These are phyloP conservation scores for Hyphopichia buzzinii DNA, from an alignment of 1,139 yeast genomes.

Conservation along the genomic window DNA sequence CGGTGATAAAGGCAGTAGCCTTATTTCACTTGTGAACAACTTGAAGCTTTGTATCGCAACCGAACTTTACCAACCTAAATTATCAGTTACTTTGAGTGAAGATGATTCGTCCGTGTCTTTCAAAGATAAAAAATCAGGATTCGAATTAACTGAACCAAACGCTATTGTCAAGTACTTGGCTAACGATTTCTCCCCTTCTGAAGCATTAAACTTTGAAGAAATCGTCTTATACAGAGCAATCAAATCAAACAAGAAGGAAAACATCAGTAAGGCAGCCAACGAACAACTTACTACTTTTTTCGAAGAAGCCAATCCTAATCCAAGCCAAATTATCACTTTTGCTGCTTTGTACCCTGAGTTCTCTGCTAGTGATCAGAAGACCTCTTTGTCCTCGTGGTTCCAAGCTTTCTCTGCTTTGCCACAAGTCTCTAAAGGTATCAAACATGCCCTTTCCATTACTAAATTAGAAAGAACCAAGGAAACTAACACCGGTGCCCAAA, in stretches of 20 bases:
- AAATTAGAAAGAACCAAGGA: constrained; percentile 46
- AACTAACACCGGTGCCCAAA: constrained; percentile 56
- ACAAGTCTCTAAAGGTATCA: constrained; percentile 37
- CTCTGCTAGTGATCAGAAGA: constrained; percentile 13
- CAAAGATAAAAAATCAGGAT: constrained; percentile 31
- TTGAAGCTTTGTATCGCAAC: constrained; percentile 61
- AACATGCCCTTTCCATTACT: constrained; percentile 37
- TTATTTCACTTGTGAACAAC: constrained; percentile 50
- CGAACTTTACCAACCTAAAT: constrained; percentile 29
- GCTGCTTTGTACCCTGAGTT: constrained; percentile 40
- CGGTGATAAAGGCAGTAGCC: constrained; percentile 39
- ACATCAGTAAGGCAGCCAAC: constrained; percentile 12
- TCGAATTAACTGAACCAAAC: constrained; percentile 71
- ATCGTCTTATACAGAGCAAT: constrained; percentile 29
- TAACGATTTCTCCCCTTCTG: constrained; percentile 38
- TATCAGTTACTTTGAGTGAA: constrained; percentile 27
- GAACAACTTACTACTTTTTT: constrained; percentile 10
- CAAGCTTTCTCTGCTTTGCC: constrained; percentile 34
- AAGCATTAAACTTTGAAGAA: constrained; percentile 29
- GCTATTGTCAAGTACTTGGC: constrained; percentile 75
- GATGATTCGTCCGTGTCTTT: constrained; percentile 36
- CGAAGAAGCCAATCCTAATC: constrained; percentile 21
- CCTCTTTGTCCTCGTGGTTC: constrained; percentile 37
- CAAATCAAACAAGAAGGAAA: constrained; percentile 28
- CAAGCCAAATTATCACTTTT: constrained; percentile 48